Base-by-base conservation (phyloP, 2,329 filamentous ascomycete genomes). In the Colletotrichum sp. region DNA sequence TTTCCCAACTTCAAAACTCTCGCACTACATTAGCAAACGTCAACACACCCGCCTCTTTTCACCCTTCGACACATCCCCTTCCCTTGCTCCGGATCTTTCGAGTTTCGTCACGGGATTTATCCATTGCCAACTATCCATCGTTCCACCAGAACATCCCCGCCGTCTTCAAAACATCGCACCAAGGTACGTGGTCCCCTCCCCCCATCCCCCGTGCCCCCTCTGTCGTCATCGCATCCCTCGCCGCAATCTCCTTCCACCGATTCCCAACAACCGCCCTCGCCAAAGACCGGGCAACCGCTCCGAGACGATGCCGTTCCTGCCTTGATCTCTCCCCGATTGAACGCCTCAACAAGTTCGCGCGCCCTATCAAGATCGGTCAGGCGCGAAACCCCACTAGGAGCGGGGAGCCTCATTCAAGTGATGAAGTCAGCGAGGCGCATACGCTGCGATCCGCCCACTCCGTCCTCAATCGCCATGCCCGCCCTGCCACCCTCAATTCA, bases 141-240 rank as follows among this genome's bases (percentile, higher is more conserved):
- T 75, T 71, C 64, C 63, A 66, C 70, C 34, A 63, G 64, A 74
- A 72, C 64, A 74, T 69, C 51, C 63, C 63, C 72, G 64, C 69
- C 72, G 63, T 63, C 43, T 65, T 74, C 70, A 74, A 74, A 73
- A 73, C 70, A 69, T 73, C 65, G 69, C 69, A 73, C 58, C 58
- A 73, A 77, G 76, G 76, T 77, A 76, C 68, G 76, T 77, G 68
- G 75, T 75, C 70, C 69, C 69, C 63, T 69, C 69, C 69, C 73
- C 70, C 61, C 21, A 51, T 54, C 33, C 75, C 79, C 79, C 78
- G 77, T 78, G 76, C 78, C 77, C 79, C 80, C 81, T 81, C 83
- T 84, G 81, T 84, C 83, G 83, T 84, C 83, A 85, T 85, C 82
- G 78, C 79, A 79, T 77, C 76, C 78, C 79, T 76, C 78, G 72